Evolutionary conservation across 257 asterid genomes (phyloP).

Genomic region (Capsicum pubescens): DNA sequence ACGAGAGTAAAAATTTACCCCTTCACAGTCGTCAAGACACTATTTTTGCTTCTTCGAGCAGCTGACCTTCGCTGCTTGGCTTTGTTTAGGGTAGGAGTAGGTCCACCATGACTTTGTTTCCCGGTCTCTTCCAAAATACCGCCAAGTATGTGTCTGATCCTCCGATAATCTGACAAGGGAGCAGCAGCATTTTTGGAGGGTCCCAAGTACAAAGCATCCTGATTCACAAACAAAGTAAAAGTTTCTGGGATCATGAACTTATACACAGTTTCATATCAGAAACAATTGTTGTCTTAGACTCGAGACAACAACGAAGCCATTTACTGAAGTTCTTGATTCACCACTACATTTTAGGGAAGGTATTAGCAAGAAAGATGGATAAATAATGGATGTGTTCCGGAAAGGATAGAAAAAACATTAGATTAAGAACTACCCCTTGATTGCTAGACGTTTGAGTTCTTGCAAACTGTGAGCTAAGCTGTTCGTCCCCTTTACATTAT

Average conservation of each 20-base stretch:
- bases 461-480: conserved; percentile 36
- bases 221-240: conserved; percentile 33
- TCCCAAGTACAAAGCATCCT: conserved; percentile 41
- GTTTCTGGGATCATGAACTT: too few species aligned
- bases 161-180: too few species aligned
- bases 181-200: too few species aligned
- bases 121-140: too few species aligned
- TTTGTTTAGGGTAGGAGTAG: conserved; percentile 63
- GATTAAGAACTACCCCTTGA: conserved; percentile 48
- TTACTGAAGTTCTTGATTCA: too few species aligned
- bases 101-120: neutral
- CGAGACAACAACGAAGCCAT: too few species aligned
- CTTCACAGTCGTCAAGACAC: conserved; percentile 85
- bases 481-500: conserved; percentile 26
- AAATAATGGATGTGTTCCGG: neutral
- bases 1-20: conserved; percentile 49
- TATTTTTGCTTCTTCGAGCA: conserved; percentile 72
- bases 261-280: neutral
- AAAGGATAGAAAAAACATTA: neutral
- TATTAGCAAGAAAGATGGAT: too few species aligned
- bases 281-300: neutral
- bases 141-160: too few species aligned
- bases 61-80: conserved; percentile 94
- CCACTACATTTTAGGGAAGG: too few species aligned
- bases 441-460: conserved; percentile 59